phyloP scores from a whole-genome alignment of 768 basidiomycete genomes.

The Mycena latifolia region DNA sequence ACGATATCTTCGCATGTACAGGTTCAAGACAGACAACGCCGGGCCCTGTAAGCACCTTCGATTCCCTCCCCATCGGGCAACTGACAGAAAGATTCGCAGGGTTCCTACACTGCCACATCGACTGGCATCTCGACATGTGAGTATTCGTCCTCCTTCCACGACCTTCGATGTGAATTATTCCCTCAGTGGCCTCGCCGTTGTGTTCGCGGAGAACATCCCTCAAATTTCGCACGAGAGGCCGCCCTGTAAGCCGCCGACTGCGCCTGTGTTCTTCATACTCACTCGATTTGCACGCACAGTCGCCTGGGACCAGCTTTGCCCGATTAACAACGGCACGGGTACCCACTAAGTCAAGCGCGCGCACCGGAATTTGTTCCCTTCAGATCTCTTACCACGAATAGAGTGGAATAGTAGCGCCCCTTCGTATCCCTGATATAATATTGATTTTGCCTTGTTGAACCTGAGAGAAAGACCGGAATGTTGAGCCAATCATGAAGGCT shows the following conservation, averaged over 20 bases:
- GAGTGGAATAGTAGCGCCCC: no score
- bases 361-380: no score
- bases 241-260: conserved; percentile 5
- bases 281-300: background rate
- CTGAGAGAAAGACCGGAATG: no score
- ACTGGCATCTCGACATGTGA: conserved; percentile 51
- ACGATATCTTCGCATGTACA: background rate
- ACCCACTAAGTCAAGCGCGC: no score
- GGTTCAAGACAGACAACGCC: conserved; percentile 69
- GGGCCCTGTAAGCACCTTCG: conserved; percentile 49
- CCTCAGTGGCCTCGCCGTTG: conserved; percentile 34
- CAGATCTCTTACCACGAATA: no score
- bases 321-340: conserved; percentile 26
- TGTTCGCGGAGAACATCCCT: conserved; percentile 35
- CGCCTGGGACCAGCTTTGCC: conserved; percentile 33
- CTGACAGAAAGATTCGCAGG: conserved; percentile 34
- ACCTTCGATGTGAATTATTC: conserved; percentile 39
- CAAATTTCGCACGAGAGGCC: conserved; percentile 10
- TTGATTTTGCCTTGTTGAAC: no score
- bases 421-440: no score
- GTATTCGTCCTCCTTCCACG: conserved; percentile 42
- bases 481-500: no score
- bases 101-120: conserved; percentile 51
- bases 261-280: background rate
- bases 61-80: no score